Conservation (phyloP, 768 basidiomycete species). For the Auriscalpium microsporum region DNA sequence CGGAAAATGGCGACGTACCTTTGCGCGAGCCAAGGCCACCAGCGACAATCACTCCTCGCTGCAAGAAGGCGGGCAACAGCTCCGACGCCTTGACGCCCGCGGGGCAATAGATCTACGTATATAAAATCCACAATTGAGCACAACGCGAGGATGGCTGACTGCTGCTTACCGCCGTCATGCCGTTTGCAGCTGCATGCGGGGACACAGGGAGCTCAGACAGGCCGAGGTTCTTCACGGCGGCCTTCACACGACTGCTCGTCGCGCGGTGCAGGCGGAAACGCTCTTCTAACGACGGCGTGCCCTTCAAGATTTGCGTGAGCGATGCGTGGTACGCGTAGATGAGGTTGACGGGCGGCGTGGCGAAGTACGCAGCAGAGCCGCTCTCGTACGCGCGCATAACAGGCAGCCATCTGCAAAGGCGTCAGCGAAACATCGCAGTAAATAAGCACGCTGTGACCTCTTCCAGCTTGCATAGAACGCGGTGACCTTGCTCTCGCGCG, state of each 20-base stretch:
- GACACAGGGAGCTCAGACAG: conserved; percentile 63
- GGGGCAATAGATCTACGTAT: conserved; percentile 64
- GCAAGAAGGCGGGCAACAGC: conserved; percentile 63
- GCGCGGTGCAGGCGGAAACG: conserved; percentile 71
- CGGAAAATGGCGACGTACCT: conserved; percentile 1
- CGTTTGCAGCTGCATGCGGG: conserved; percentile 68
- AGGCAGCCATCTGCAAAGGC: conserved; percentile 62
- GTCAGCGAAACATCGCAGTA: neutral
- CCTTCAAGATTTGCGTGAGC: conserved; percentile 59
- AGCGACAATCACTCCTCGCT: conserved; percentile 72
- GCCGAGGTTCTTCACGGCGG: conserved; percentile 55
- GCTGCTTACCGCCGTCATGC: conserved; percentile 78
- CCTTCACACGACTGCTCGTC: conserved; percentile 61
- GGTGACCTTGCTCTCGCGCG: conserved; percentile 52
- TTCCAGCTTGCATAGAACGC: conserved; percentile 90
- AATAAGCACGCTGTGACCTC: conserved; percentile 37
- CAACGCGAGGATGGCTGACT: neutral
- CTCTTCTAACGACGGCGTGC: conserved; percentile 58
- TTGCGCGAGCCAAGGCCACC: conserved; percentile 49
- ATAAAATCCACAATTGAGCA: neutral
- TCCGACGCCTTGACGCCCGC: conserved; percentile 70
- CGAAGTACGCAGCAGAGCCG: conserved; percentile 81
- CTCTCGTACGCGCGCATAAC: conserved; percentile 91
- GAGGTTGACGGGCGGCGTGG: conserved; percentile 91
- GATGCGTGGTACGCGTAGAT: conserved; percentile 87